phyloP scores from a whole-genome alignment of 2,329 filamentous ascomycete genomes.

The Neocatenulostroma microsporum region DNA sequence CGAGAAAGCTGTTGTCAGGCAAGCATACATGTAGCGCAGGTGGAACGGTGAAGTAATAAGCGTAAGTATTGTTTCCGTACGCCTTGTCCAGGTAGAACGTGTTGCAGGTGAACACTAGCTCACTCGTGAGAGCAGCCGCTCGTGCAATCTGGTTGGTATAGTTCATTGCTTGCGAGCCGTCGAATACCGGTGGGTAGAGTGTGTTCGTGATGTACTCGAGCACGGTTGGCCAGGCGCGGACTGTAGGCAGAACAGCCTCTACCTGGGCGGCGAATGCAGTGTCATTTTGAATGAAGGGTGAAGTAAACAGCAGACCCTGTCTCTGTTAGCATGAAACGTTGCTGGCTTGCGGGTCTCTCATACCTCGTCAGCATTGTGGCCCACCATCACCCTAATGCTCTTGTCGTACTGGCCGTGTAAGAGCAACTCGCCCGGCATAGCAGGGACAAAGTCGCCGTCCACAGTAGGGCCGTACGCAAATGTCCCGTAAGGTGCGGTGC shows the following conservation, averaged over 20 bases:
- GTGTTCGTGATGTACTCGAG: conserved; percentile 37
- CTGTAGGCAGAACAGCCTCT: conserved; percentile 21
- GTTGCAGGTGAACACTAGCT: conserved; percentile 45
- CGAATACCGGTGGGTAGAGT: conserved; percentile 45
- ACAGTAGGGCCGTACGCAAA: conserved; percentile 39
- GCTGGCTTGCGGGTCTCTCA: neutral
- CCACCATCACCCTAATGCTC: conserved; percentile 38
- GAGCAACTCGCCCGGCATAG: conserved; percentile 40
- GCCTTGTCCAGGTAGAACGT: conserved; percentile 44
- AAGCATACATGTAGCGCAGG: conserved; percentile 48
- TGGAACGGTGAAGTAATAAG: conserved; percentile 47
- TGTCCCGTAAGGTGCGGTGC: conserved; percentile 33
- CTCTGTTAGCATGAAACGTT: conserved; percentile 1
- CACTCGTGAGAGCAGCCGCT: conserved; percentile 35
- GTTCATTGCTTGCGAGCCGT: conserved; percentile 34
- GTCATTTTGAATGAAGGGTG: conserved; percentile 30
- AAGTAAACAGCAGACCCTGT: conserved; percentile 38
- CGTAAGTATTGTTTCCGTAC: conserved; percentile 40
- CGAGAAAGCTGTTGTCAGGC: no score
- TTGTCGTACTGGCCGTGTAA: conserved; percentile 39
- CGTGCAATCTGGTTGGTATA: conserved; percentile 43
- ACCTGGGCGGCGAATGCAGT: conserved; percentile 25
- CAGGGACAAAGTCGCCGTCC: conserved; percentile 45
- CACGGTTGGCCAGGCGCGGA: conserved; percentile 21
- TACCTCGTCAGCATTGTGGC: conserved; percentile 39